Base-by-base conservation (phyloP, 306 rosid species). In the Alnus rubra region DNA sequence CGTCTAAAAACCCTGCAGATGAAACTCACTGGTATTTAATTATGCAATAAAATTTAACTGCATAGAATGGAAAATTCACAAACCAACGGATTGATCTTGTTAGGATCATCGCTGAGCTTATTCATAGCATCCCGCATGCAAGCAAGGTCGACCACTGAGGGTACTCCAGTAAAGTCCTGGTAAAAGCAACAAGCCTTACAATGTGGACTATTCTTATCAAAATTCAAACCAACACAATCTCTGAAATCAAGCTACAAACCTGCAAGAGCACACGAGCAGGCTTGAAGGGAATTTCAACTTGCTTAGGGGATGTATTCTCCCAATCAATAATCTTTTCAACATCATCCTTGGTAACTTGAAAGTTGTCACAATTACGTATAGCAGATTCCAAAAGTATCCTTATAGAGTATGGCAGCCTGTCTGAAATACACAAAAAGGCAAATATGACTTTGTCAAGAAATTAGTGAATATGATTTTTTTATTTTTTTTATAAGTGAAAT, bases 321-420 rank as follows among this genome's bases (percentile, higher is more conserved):
- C 79, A 67, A 33, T 67, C 71, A 39, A 39, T 67, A 39, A 67
- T 67, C 71, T 67, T 67, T 67, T 67, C 71, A 75, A 75, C 79
- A 75, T 75, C 71, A 59, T 75, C 60, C 58, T 60, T 31, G 5
- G 45, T 75, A 15, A 75, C 79, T 60, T 75, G 54, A 16, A 75
- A 75, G 71, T 75, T 44, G 44, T 75, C 78, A 75, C 78, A 75
- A 60, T 75, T 75, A 59, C 78, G 78, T 12, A 75, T 75, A 8
- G 71, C 56, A 60, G 59, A 73, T 78, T 82, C 85, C 60, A 82
- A 74, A 65, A 82, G 82, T 63, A 82, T 73, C 73, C 74, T 78
- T 44, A 82, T 65, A 0, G 76, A 82, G 77, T 78, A 78, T 0
- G 86, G 86, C 33, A 82, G 75, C 76, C 65, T 78, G 62, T 74